Percentiles rank a stretch among this genome's conserved stretches.
phyloP scores from a whole-genome alignment of 2,329 filamentous ascomycete species.

The Aspergillus costaricaensis region DNA sequence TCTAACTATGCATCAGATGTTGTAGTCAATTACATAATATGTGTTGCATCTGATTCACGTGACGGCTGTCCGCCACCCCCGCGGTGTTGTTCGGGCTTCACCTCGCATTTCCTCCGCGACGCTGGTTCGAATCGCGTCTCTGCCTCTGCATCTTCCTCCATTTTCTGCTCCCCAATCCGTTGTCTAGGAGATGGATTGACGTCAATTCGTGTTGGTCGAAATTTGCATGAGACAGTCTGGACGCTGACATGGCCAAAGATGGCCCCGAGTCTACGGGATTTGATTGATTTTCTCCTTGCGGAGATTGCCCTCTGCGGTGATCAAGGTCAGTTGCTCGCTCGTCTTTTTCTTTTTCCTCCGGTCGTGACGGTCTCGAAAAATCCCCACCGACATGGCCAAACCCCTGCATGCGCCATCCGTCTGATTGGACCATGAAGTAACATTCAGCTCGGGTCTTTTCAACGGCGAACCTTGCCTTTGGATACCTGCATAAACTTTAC shows the following conservation, averaged over 20 bases:
- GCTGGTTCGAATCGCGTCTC: constrained; percentile 35
- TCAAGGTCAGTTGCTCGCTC: constrained; percentile 45
- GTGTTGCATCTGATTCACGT: too few relatives aligned
- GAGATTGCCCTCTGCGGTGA: constrained; percentile 61
- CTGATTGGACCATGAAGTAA: not conserved
- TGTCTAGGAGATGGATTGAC: constrained; percentile 13
- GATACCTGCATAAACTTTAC: not conserved
- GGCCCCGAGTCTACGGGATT: constrained; percentile 55
- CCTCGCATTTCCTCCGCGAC: constrained; percentile 20
- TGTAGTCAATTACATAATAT: too few relatives aligned
- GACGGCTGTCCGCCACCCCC: not conserved
- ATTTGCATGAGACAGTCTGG: constrained; percentile 8
- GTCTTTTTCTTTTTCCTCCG: constrained; percentile 7
- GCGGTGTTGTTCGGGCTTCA: not conserved
- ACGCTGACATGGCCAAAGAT: constrained; percentile 34
- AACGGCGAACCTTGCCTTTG: not conserved
- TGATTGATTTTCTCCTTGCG: constrained; percentile 60
- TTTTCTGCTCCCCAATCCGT: constrained; percentile 7
- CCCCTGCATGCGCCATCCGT: constrained; percentile 13
- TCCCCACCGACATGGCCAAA: not conserved
- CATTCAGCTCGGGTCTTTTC: not conserved
- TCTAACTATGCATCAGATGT: too few relatives aligned
- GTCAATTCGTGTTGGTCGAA: not conserved
- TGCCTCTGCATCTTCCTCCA: constrained; percentile 10
- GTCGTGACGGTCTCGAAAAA: constrained; percentile 1